Conservation (phyloP, 1,139 yeast species). For the Candida neerlandica region DNA sequence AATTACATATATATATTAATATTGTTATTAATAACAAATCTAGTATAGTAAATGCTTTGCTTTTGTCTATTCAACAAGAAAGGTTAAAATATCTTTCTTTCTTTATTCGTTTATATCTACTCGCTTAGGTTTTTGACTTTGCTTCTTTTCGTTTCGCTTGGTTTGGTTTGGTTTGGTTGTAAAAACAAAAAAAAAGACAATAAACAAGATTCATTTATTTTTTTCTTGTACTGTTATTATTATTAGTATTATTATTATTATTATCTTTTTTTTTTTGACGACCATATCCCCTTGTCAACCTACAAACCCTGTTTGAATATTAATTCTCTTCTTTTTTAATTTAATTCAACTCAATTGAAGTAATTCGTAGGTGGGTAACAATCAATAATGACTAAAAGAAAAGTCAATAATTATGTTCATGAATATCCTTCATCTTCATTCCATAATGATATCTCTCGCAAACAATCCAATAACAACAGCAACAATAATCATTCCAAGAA, state of each 20-base stretch:
- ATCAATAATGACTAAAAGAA: not conserved
- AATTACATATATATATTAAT: not conserved
- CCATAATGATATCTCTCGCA: not conserved
- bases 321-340: not conserved
- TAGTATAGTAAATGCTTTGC: not conserved
- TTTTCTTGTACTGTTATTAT: not conserved
- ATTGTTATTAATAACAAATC: not conserved
- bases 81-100: not conserved
- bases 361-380: not conserved
- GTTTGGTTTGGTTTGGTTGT: not conserved
- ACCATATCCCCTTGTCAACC: not conserved
- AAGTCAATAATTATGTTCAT: not conserved
- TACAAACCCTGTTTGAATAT: too few species aligned
- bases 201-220: not conserved
- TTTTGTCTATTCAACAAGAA: not conserved
- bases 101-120: not conserved
- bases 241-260: not conserved
- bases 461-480: not conserved
- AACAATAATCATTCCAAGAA: not conserved
- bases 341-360: not conserved
- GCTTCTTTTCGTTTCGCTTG: too few species aligned
- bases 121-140: too few species aligned
- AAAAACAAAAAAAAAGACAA: not conserved
- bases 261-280: not conserved
- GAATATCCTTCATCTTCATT: not conserved